Evolutionary conservation across 179 eudicot species (phyloP).

Genomic region (Carnegiea gigantea): DNA sequence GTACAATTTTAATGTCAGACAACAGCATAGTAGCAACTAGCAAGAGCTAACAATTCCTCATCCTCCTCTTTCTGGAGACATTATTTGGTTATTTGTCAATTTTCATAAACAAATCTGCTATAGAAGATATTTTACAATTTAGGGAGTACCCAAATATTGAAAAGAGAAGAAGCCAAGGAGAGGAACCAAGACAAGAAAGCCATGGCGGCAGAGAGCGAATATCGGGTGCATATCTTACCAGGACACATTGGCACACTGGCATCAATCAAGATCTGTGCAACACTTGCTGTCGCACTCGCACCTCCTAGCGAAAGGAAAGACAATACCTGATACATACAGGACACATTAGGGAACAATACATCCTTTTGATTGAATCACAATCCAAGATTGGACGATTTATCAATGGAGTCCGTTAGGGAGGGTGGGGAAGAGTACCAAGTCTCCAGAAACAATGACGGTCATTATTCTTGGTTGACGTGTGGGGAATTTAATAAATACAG

Average conservation of each 20-base stretch:
- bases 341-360: neutral
- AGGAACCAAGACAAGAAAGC: constrained; percentile 85
- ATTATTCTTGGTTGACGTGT: constrained; percentile 55
- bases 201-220: constrained; percentile 83
- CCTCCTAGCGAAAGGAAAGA: constrained; percentile 79
- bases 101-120: neutral
- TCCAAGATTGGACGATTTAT: neutral
- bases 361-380: neutral
- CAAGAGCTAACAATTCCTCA: neutral
- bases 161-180: constrained; percentile 70
- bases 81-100: neutral
- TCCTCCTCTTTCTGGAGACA: neutral
- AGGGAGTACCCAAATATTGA: constrained; percentile 84
- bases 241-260: constrained; percentile 38
- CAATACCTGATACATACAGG: constrained; percentile 46
- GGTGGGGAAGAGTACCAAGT: constrained; percentile 55
- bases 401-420: neutral
- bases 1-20: neutral
- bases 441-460: constrained; percentile 56
- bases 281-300: constrained; percentile 81
- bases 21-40: neutral
- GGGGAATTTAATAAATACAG: constrained; percentile 56
- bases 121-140: constrained; percentile 20
- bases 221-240: constrained; percentile 58
- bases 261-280: constrained; percentile 48